These are phyloP conservation scores for Lophiostoma macrostomum DNA, from an alignment of 495 filamentous ascomycete species.

Conservation along the genomic window DNA sequence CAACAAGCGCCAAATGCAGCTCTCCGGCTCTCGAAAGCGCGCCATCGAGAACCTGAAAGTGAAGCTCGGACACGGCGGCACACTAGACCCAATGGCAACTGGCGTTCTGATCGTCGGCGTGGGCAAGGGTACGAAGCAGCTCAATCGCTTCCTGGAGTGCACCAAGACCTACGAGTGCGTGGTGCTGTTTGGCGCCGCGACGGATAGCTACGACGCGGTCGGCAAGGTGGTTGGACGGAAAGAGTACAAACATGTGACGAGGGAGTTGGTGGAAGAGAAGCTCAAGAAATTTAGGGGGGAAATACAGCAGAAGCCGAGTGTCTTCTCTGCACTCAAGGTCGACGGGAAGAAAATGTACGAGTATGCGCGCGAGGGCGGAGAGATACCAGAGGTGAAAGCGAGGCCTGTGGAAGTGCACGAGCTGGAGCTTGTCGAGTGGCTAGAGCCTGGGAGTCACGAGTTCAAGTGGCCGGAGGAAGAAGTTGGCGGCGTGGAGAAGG, in stretches of 20 bases:
- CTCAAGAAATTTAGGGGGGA: conserved; percentile 75
- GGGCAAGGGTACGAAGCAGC: conserved; percentile 79
- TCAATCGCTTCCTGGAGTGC: conserved; percentile 74
- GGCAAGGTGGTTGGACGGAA: conserved; percentile 76
- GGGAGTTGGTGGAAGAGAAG: conserved; percentile 70
- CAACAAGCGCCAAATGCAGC: conserved; percentile 55
- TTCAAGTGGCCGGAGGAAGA: conserved; percentile 71
- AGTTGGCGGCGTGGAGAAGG: conserved; percentile 66
- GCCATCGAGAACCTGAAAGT: conserved; percentile 58
- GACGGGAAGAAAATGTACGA: conserved; percentile 92
- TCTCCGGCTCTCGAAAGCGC: conserved; percentile 51
- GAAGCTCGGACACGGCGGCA: conserved; percentile 96
- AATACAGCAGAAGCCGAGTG: conserved; percentile 85
- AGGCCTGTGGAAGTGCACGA: conserved; percentile 71
- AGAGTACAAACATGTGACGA: conserved; percentile 73
- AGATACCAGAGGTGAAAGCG: conserved; percentile 61
- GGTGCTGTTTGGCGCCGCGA: conserved; percentile 85
- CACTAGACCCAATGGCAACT: conserved; percentile 88
- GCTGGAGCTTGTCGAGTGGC: conserved; percentile 81
- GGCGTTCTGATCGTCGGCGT: conserved; percentile 87
- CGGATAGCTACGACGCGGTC: conserved; percentile 83
- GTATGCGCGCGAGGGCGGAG: conserved; percentile 87
- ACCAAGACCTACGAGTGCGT: conserved; percentile 91
- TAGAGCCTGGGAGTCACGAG: conserved; percentile 75
- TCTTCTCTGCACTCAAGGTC: conserved; percentile 88